phyloP scores from a whole-genome alignment of 768 basidiomycete genomes.

The Boletus edulis region DNA sequence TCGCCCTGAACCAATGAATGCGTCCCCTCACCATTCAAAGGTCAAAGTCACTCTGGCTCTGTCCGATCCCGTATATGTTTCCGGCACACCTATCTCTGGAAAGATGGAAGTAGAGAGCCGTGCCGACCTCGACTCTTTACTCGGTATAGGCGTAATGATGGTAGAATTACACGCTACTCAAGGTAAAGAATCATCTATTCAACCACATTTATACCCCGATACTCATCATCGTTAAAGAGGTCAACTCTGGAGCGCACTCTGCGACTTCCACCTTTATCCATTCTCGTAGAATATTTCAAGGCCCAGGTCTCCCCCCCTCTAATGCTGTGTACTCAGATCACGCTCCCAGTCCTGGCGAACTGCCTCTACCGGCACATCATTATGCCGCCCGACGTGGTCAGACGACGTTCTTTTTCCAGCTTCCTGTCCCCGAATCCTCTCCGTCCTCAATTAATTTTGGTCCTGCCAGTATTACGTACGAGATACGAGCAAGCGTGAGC shows the following conservation, averaged over 20 bases:
- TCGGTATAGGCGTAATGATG: conserved; percentile 75
- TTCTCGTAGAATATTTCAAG: conserved; percentile 71
- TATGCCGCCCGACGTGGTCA: conserved; percentile 72
- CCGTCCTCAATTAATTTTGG: conserved; percentile 75
- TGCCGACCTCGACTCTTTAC: conserved; percentile 57
- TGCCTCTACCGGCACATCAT: conserved; percentile 61
- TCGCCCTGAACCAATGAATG: conserved; percentile 71
- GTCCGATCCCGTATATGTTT: conserved; percentile 58
- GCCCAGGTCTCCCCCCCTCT: conserved; percentile 77
- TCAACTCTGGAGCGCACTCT: conserved; percentile 75
- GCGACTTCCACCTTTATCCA: conserved; percentile 78
- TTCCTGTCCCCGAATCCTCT: conserved; percentile 63
- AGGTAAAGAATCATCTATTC: conserved; percentile 38
- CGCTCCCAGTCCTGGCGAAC: conserved; percentile 49
- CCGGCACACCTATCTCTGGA: conserved; percentile 65
- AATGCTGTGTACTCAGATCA: conserved; percentile 70
- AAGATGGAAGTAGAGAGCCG: conserved; percentile 81
- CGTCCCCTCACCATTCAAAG: conserved; percentile 74
- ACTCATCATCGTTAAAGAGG: conserved; percentile 43
- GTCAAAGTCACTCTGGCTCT: conserved; percentile 66
- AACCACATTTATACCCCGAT: neutral
- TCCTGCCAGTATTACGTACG: conserved; percentile 66
- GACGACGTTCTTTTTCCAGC: conserved; percentile 79
- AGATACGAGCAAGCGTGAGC: conserved; percentile 67
- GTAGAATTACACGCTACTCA: conserved; percentile 74